These are phyloP conservation scores for Naganishia friedmannii DNA, from an alignment of 768 basidiomycete species.

Conservation along the genomic window DNA sequence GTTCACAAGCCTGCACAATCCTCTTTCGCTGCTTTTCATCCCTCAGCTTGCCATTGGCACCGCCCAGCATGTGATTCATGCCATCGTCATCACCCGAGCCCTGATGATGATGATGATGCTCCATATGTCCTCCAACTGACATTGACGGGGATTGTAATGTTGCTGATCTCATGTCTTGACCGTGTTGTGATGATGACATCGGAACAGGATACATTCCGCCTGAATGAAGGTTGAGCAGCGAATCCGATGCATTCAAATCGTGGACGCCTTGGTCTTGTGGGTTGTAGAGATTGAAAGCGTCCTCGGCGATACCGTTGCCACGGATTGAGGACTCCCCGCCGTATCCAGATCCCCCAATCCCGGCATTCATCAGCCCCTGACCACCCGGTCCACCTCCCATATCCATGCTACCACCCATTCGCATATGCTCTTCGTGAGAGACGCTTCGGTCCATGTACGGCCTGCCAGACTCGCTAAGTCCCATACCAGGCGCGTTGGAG, in stretches of 20 bases:
- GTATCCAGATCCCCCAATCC: slow-evolving; percentile 17
- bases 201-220: slow-evolving; percentile 19
- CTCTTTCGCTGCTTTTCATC: slow-evolving; percentile 41
- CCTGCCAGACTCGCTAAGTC: slow-evolving; percentile 12
- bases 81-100: slow-evolving; percentile 22
- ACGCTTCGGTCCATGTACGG: slow-evolving; percentile 22
- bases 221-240: slow-evolving; percentile 20
- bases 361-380: slow-evolving; percentile 13
- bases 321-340: slow-evolving; percentile 21
- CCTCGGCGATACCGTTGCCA: slow-evolving; percentile 16
- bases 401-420: slow-evolving; percentile 10
- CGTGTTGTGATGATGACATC: slow-evolving; percentile 3
- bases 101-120: slow-evolving; percentile 14
- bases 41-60: slow-evolving; percentile 28
- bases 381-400: slow-evolving; percentile 18
- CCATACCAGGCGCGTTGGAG: slow-evolving; percentile 1
- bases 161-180: slow-evolving; percentile 7
- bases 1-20: slow-evolving; percentile 50
- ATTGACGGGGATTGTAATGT: slow-evolving; percentile 22
- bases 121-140: slow-evolving; percentile 3
- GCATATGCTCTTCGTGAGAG: slow-evolving; percentile 15
- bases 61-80: slow-evolving; percentile 20
- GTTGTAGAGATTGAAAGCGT: slow-evolving; percentile 20
- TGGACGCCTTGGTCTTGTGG: slow-evolving; percentile 18
- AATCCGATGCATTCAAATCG: slow-evolving; percentile 20